Conservation (phyloP, 495 filamentous ascomycete genomes). For the Immersiella caudata region DNA sequence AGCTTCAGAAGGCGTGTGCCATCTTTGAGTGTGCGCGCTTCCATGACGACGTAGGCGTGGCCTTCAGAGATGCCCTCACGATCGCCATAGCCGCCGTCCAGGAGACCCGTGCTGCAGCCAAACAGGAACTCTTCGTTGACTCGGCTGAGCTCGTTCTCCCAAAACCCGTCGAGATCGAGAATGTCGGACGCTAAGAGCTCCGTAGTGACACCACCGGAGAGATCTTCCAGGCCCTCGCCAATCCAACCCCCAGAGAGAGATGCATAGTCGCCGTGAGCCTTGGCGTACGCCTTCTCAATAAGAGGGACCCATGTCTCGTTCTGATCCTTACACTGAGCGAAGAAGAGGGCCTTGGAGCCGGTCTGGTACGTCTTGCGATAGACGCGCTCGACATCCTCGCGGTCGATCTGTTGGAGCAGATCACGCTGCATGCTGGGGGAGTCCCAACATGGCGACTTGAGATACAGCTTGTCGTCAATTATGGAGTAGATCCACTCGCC, state of each 20-base stretch:
- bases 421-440: slow-evolving; percentile 56
- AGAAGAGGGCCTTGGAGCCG: slow-evolving; percentile 79
- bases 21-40: slow-evolving; percentile 60
- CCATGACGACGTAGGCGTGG: slow-evolving; percentile 91
- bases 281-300: slow-evolving; percentile 94
- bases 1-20: slow-evolving; percentile 53
- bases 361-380: slow-evolving; percentile 82
- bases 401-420: slow-evolving; percentile 60
- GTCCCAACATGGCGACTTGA: slow-evolving; percentile 83
- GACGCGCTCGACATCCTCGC: slow-evolving; percentile 69
- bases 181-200: slow-evolving; percentile 83
- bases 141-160: slow-evolving; percentile 82
- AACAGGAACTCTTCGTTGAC: slow-evolving; percentile 92
- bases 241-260: slow-evolving; percentile 84
- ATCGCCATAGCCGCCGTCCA: slow-evolving; percentile 62
- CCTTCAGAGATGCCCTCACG: slow-evolving; percentile 78
- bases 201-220: slow-evolving; percentile 90
- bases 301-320: slow-evolving; percentile 96
- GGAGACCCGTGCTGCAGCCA: slow-evolving; percentile 73
- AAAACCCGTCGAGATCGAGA: slow-evolving; percentile 86
- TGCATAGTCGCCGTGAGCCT: slow-evolving; percentile 84
- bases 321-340: slow-evolving; percentile 80
- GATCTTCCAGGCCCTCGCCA: slow-evolving; percentile 88
- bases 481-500: slow-evolving; percentile 94
- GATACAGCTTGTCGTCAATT: slow-evolving; percentile 78